Base-by-base conservation (phyloP, 2,329 filamentous ascomycete species). In the Ophiostoma montium region DNA sequence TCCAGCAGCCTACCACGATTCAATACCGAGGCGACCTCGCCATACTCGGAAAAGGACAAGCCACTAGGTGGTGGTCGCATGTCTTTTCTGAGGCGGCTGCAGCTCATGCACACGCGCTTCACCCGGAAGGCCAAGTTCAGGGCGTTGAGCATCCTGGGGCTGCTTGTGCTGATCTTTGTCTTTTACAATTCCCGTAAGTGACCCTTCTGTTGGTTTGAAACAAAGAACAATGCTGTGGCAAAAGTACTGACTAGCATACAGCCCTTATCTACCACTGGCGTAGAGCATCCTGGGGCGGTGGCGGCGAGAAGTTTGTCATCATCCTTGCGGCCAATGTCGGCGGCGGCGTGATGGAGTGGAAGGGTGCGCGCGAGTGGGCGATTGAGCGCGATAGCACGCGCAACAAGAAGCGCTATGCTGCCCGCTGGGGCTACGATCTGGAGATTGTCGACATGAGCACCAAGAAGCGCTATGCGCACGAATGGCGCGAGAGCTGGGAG, bases 401-500 rank as follows among this genome's bases (percentile, higher is more conserved):
- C 63, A 98, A 98, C 68, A 98, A 98, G 72, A 82, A 84, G 62
- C 84, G 82, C 60, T 98, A 98, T 61, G 83, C 80, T 2, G 74
- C 78, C 32, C 76, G 75, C 62, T 96, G 92, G 89, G 92, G 92
- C 13, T 96, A 98, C 63, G 84, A 95, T 54, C 70, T 98, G 51
- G 92, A 98, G 64, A 84, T 96, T 61, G 87, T 94, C 57, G 94
- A 98, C 64, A 94, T 98, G 89, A 90, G 88, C 69, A 95, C 89
- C 48, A 95, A 95, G 75, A 96, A 95, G 69, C 81, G 89, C 56
- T 98, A 98, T 63, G 90, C 92, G 27, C 92, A 98, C 67, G 92
- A 98, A 67, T 98, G 92, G 92, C 79, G 92, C 60, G 92, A 98
- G 67, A 94, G 90, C 64, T 98, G 92, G 92, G 92, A 98, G 67